Evolutionary conservation across 139 green algal species (phyloP), one percentile per base, ranked within the genome.

Genomic region (Asterochloris sp.): DNA sequence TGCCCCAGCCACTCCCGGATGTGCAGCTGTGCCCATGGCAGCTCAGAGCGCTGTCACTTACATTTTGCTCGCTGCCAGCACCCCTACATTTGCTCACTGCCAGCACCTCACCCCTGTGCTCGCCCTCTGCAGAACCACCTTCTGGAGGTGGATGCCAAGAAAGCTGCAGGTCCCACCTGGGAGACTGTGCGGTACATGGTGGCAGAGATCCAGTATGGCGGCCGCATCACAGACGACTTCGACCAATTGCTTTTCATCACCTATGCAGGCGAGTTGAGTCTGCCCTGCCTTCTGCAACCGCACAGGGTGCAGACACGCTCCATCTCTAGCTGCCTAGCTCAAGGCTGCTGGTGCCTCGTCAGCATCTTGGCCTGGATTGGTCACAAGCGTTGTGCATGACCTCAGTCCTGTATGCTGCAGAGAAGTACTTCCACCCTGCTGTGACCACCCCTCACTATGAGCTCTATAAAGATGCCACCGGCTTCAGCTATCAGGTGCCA

Each of bases 151-250:
- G 95, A 97, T 79, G 91, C 92, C 28, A 97, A 96, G 90, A 96
- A 88, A 68, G 67, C 88, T 13, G 54, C 84, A 11, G 73, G 85
- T 62, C 89, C 86, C 21, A 86, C 89, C 62, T 94, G 87, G 86
- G 82, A 82, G 71, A 90, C 90, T 17, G 83, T 97, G 66, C 92
- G 94, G n/a, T 98, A 98, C 93, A 98, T 98, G 95, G 90, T 98
- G 74, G 88, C 86, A 26, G 86, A 83, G 74, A 97, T 98, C 87
- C 95, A 98, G 91, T 98, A 98, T 86, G 95, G 95, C 54, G 96
- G 96, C 61, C 91, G 94, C 80, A 98, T 98, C 90, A 98, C 95
- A 1, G 96, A 98, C 86, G 95, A 98, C 87, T 97, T 95, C 80
- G 96, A 98, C 88, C 86, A 94, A 89, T 88, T 97, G 74, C 90